phyloP scores from a whole-genome alignment of 805 yeast genomes.

The Cyberlindnera maclurae region DNA sequence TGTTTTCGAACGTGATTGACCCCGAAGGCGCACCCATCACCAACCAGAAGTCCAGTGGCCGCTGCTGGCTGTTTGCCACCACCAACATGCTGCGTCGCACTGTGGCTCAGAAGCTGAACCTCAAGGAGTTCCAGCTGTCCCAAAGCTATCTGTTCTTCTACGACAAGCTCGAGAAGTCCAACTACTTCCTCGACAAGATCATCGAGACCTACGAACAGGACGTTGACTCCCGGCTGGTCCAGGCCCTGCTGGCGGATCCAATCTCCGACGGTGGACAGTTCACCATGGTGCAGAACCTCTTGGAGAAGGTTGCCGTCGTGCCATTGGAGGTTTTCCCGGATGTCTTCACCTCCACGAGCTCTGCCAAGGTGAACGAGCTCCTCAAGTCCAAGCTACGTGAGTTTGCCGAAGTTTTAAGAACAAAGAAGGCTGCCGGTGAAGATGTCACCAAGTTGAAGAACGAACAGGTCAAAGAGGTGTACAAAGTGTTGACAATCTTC shows the following conservation, averaged over 20 bases:
- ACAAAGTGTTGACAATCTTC: constrained; percentile 57
- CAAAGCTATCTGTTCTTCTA: constrained; percentile 77
- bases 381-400: constrained; percentile 69
- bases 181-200: constrained; percentile 71
- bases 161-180: constrained; percentile 81
- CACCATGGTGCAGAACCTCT: constrained; percentile 71
- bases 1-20: constrained; percentile 28
- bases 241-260: constrained; percentile 58
- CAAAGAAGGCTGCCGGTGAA: constrained; percentile 7
- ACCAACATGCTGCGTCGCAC: constrained; percentile 63
- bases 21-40: constrained; percentile 53
- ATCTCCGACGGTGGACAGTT: constrained; percentile 84
- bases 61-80: constrained; percentile 89
- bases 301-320: constrained; percentile 75
- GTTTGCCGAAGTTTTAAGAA: constrained; percentile 64
- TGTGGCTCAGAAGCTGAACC: constrained; percentile 52
- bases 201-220: constrained; percentile 60
- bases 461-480: constrained; percentile 53
- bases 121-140: constrained; percentile 66
- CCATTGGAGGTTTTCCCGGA: constrained; percentile 74
- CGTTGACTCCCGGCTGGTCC: constrained; percentile 64
- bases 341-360: constrained; percentile 44
- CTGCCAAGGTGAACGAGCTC: constrained; percentile 47
- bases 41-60: constrained; percentile 68
- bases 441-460: constrained; percentile 29